These are phyloP conservation scores for Teratosphaeria destructans DNA, from an alignment of 2,329 filamentous ascomycete species.

Conservation along the genomic window DNA sequence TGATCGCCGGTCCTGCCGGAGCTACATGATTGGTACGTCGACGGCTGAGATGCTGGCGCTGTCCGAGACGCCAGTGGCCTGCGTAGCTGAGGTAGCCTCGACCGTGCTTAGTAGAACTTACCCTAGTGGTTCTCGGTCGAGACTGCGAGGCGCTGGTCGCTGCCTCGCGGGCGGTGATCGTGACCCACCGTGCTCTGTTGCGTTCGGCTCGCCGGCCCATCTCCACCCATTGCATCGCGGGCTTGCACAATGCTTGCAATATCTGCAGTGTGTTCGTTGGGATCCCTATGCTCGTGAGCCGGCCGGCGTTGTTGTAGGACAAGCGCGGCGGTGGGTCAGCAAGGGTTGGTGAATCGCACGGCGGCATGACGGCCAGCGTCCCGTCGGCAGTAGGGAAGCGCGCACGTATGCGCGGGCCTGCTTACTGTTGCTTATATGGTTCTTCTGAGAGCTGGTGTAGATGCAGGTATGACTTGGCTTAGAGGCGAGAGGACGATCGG, in stretches of 20 bases:
- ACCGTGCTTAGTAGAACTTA: background rate
- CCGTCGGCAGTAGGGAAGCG: background rate
- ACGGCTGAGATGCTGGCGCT: too few relatives aligned
- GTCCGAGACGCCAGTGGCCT: too few relatives aligned
- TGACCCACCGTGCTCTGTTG: background rate
- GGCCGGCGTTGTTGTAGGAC: background rate
- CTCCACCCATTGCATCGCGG: background rate
- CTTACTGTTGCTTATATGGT: background rate
- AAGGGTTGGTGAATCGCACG: background rate
- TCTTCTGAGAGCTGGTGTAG: background rate
- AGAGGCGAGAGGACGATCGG: background rate
- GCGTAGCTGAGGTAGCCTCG: too few relatives aligned
- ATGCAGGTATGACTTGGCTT: background rate
- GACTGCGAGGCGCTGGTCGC: background rate
- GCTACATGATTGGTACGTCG: too few relatives aligned
- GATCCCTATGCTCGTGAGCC: background rate
- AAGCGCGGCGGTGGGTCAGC: background rate
- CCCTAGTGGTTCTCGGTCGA: background rate
- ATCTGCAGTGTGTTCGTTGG: background rate
- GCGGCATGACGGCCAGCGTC: background rate
- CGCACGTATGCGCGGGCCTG: background rate
- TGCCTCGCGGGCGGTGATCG: background rate
- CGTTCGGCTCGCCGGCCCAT: background rate
- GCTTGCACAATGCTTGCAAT: background rate
- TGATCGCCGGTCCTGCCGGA: too few relatives aligned